These are phyloP conservation scores for Fonsecaea multimorphosa DNA, from an alignment of 2,329 filamentous ascomycete genomes.

Conservation along the genomic window DNA sequence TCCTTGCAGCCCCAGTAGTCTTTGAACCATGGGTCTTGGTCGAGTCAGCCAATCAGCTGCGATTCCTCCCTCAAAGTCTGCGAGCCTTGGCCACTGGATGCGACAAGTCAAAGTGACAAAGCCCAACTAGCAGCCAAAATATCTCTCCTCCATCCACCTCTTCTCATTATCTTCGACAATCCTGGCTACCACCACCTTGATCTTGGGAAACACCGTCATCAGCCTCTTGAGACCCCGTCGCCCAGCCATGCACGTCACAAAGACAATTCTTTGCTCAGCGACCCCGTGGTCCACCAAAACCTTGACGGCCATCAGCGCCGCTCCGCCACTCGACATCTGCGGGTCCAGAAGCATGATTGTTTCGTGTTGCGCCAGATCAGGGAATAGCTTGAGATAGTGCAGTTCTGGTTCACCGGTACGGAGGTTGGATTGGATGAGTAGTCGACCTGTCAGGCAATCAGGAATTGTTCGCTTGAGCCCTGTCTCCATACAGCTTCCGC, in stretches of 20 bases:
- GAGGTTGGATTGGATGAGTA: constrained; percentile 88
- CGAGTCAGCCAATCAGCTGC: neutral
- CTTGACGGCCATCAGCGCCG: constrained; percentile 89
- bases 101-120: neutral
- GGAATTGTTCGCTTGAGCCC: constrained; percentile 89
- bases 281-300: constrained; percentile 96
- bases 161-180: constrained; percentile 82
- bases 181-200: constrained; percentile 83
- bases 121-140: constrained; percentile 75
- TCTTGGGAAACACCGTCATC: constrained; percentile 84
- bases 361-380: constrained; percentile 74
- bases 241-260: constrained; percentile 91
- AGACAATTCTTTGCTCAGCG: constrained; percentile 79
- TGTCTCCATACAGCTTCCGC: constrained; percentile 85
- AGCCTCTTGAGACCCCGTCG: constrained; percentile 82
- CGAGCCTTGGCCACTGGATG: neutral
- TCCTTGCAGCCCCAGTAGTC: neutral
- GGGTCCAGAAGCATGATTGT: constrained; percentile 87
- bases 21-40: neutral
- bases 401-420: constrained; percentile 89
- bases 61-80: neutral
- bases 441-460: constrained; percentile 84
- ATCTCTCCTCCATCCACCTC: constrained; percentile 87
- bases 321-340: constrained; percentile 91
- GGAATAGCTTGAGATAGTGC: constrained; percentile 82